Conservation (phyloP, 306 rosid species). For the Boehmeria nivea region DNA sequence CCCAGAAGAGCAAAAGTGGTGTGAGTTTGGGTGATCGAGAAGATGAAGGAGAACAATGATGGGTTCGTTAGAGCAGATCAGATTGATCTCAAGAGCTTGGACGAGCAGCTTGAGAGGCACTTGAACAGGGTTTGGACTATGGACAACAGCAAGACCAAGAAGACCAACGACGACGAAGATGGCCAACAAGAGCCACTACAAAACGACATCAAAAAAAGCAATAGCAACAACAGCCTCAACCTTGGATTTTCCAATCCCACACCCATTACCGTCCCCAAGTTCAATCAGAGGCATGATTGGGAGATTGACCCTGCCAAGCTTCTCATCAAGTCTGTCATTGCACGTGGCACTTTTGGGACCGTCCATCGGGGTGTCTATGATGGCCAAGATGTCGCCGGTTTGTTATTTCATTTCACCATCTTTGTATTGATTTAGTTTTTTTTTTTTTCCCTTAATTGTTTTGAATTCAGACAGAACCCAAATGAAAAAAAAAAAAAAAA, state of each 20-base stretch:
- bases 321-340: slow-evolving; percentile 68
- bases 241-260: slow-evolving; percentile 1
- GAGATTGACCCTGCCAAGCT: slow-evolving; percentile 93
- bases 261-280: slow-evolving; percentile 12
- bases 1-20: no score
- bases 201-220: not conserved
- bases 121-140: slow-evolving; percentile 64
- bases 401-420: slow-evolving; percentile 3
- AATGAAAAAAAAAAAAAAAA: not conserved
- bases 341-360: slow-evolving; percentile 89
- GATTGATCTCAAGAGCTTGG: slow-evolving; percentile 98
- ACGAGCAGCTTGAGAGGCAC: slow-evolving; percentile 90
- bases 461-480: not conserved
- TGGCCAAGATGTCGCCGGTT: slow-evolving; percentile 87
- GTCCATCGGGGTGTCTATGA: slow-evolving; percentile 95
- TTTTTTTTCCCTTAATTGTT: not conserved
- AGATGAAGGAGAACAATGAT: slow-evolving; percentile 76
- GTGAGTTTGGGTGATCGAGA: not conserved
- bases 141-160: slow-evolving; percentile 58
- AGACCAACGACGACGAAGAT: slow-evolving; percentile 35
- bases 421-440: no score
- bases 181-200: not conserved
- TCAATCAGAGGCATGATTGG: slow-evolving; percentile 71
- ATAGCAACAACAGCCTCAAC: not conserved
- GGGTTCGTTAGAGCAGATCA: slow-evolving; percentile 97